Evolutionary conservation across 2,329 filamentous ascomycete species (phyloP), one percentile per base, ranked within the genome.

Genomic region (Rugonectria rugulosa): DNA sequence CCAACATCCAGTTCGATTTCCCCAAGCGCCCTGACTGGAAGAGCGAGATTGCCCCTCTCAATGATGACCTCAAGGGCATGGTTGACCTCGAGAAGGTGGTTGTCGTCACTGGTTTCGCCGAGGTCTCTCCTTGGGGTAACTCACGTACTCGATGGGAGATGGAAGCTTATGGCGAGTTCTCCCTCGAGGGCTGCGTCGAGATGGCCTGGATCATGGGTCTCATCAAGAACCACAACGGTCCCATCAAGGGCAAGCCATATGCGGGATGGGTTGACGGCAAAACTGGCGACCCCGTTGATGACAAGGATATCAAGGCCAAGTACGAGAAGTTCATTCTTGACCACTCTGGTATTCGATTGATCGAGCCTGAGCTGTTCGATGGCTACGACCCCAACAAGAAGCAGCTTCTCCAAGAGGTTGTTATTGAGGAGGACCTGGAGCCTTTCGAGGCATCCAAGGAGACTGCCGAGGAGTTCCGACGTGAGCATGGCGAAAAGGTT

Each of bases 131-230:
- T 7, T 99, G 95, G 96, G 95, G 95, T 81, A 99, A 98, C 81
- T 94, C 95, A 3, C 88, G 95, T 69, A 99, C 95, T 40, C 88
- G 95, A 60, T 99, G 95, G 95, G 95, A 99, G 80, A 99, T 99
- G 94, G 95, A 99, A 75, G 93, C 95, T 2, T 88, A 93, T 65
- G 95, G 95, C 72, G 86, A 97, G 71, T 99, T 99, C 80, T 98
- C 95, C 8, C 86, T 99, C 12, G 96, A 99, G 76, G 95, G 95
- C 24, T 98, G 95, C 70, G 89, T 99, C 57, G 95, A 99, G 77
- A 99, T 99, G 95, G 93, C 95, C 26, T 99, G 95, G 95, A 92
- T 99, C 75, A 99, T 98, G 94, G 95, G 95, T 71, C 87, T 98
- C 57, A 98, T 99, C 81, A 97, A 94, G 83, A 96, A 99, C 76